Evolutionary conservation across 2,329 filamentous ascomycete species (phyloP).

Genomic region (Zopfia rhizophila): DNA sequence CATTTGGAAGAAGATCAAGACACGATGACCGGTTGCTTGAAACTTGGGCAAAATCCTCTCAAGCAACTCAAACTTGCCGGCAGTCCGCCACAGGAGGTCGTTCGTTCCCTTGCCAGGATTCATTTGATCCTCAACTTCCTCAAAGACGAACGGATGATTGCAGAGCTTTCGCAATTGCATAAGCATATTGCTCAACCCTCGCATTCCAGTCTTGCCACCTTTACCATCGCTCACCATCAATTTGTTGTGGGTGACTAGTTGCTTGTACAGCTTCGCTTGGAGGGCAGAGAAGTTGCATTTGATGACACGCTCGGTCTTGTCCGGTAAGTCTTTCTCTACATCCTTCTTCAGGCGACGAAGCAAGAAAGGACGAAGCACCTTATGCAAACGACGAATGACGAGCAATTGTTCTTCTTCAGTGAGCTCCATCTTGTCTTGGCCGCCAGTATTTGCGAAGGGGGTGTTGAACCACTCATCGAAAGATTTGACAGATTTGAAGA

Average conservation of each 20-base stretch:
- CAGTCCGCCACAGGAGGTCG: conserved; percentile 92
- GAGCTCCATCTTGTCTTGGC: conserved; percentile 98
- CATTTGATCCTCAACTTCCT: conserved; percentile 97
- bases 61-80: conserved; percentile 96
- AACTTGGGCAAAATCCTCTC: conserved; percentile 96
- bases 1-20: conserved; percentile 99
- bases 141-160: conserved; percentile 99
- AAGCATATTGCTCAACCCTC: conserved; percentile 98
- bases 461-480: conserved; percentile 99
- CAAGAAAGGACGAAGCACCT: conserved; percentile 96
- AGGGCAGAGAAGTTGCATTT: conserved; percentile 98
- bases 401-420: conserved; percentile 99
- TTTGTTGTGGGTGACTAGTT: conserved; percentile 95
- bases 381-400: conserved; percentile 97
- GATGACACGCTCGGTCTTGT: conserved; percentile 99
- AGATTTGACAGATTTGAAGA: conserved; percentile 98
- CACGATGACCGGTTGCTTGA: conserved; percentile 87
- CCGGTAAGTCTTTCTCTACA: conserved; percentile 97
- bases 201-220: conserved; percentile 91
- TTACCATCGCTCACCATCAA: conserved; percentile 95
- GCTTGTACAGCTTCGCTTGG: conserved; percentile 94
- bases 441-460: conserved; percentile 96
- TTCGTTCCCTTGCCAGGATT: conserved; percentile 90
- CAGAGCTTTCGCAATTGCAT: conserved; percentile 99
- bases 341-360: conserved; percentile 99